Percentiles rank a stretch among this genome's conserved stretches.
Conservation (phyloP, 176 grass and related monocot species). For the Hyparrhenia diplandra region DNA sequence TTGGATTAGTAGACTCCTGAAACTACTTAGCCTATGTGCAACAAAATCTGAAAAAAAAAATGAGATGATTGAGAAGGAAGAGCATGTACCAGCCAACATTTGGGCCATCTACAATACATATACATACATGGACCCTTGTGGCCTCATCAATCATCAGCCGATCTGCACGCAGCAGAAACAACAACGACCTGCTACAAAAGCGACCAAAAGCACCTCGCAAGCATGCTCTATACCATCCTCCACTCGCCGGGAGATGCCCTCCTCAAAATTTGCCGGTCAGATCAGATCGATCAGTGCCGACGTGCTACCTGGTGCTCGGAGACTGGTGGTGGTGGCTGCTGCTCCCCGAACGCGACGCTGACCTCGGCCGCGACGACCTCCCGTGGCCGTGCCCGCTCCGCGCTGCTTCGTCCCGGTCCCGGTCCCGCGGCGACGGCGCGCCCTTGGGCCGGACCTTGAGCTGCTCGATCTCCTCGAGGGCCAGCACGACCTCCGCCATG, state of each 20-base stretch:
- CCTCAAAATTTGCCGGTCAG: background rate
- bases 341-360: background rate
- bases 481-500: slow-evolving; percentile 33
- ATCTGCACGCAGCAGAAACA: background rate
- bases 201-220: background rate
- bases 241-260: background rate
- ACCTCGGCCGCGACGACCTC: background rate
- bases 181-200: background rate
- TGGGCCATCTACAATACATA: background rate
- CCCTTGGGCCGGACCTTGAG: slow-evolving; percentile 20
- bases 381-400: background rate
- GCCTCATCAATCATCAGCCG: background rate
- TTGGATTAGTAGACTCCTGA: background rate
- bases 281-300: background rate
- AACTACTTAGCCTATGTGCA: background rate
- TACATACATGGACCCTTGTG: background rate
- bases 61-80: background rate
- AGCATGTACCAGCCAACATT: background rate
- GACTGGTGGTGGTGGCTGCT: background rate
- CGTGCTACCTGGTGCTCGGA: background rate
- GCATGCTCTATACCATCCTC: background rate
- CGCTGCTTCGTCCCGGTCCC: background rate
- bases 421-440: background rate
- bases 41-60: background rate
- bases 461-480: slow-evolving; percentile 41